These are phyloP conservation scores for Aspergillus ostianus DNA, from an alignment of 495 filamentous ascomycete genomes.

Conservation along the genomic window DNA sequence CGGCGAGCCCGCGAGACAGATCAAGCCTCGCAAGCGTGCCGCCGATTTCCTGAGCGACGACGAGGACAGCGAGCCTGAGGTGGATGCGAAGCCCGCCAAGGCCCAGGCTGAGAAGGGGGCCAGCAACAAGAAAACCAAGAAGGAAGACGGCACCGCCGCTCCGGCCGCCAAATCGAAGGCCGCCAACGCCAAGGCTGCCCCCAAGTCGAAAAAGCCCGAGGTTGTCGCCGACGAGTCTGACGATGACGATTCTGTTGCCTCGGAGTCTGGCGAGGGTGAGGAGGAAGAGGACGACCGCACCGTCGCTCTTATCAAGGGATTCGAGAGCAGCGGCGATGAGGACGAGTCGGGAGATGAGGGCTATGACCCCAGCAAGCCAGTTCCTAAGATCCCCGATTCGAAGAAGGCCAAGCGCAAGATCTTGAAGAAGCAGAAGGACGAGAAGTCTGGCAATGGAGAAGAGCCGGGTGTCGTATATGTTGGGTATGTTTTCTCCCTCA, in stretches of 20 bases:
- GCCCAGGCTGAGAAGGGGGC: constrained; percentile 26
- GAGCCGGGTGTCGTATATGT: constrained; percentile 83
- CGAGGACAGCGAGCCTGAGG: constrained; percentile 32
- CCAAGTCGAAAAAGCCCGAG: constrained; percentile 32
- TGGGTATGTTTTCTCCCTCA: constrained; percentile 45
- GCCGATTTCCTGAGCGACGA: constrained; percentile 51
- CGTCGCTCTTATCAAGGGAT: constrained; percentile 67
- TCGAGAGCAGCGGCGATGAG: constrained; percentile 76
- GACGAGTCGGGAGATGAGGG: constrained; percentile 52
- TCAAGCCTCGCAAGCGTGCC: constrained; percentile 54
- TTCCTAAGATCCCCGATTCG: constrained; percentile 59
- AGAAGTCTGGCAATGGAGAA: constrained; percentile 31
- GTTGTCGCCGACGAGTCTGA: constrained; percentile 32
- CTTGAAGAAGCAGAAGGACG: constrained; percentile 47
- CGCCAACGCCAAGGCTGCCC: constrained; percentile 22
- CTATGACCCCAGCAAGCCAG: constrained; percentile 54
- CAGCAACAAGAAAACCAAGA: constrained; percentile 41
- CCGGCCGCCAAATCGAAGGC: constrained; percentile 36
- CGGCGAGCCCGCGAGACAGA: constrained; percentile 34
- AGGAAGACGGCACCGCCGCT: constrained; percentile 31
- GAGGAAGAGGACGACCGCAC: constrained; percentile 64
- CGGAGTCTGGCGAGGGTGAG: constrained; percentile 34
- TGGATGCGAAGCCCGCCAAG: constrained; percentile 26
- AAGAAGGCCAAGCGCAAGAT: constrained; percentile 62
- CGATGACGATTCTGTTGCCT: constrained; percentile 25